Base-by-base conservation (phyloP, 164 flowering plant genomes). In the Buxus sempervirens region DNA sequence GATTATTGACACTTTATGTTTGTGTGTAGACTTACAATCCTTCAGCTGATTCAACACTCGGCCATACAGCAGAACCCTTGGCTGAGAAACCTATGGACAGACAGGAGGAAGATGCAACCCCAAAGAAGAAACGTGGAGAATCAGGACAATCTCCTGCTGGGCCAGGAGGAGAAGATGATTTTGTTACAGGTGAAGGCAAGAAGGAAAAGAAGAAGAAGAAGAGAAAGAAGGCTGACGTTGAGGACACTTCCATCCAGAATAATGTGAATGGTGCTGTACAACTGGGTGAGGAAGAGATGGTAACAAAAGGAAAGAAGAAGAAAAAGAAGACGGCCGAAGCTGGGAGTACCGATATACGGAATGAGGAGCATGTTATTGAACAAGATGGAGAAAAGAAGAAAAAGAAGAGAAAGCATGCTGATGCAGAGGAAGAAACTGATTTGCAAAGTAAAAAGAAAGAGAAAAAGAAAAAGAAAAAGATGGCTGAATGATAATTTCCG, bases 1-100 rank as follows among this genome's bases (percentile, higher is more conserved):
- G 38, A 18, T 59, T 12, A 14, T 28, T 59, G 36, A 16, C 62
- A 14, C 38, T 25, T 32, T 27, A 38, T 7, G n/a, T 26, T 26
- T 18, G 19, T 49, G 4, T 80, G 74, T 76, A 88, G 93, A 79
- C 84, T 2, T 88, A 88, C 63, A 86, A 88, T 71, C 82, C 90
- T 26, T 68, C 90, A 1, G 87, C 88, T 0, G 90, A 88, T 72
- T 72, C 88, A 32, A 23, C 76, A 56, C 72, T 84, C 58, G 82
- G 80, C 13, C 70, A 66, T 42, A 64, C 65, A 12, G 14, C 6
- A 0, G 68, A 65, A 12, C 53, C 68, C 22, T 20, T n/a, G 13
- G 54, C 58, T 22, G 48, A 15, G 16, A 23, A 69, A n/a, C 18
- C 21, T 24, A 25, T 9, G 9, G 56, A 27, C 32, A 54, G 19